Evolutionary conservation across 495 filamentous ascomycete species (phyloP).

Genomic region (Rhypophila decipiens): DNA sequence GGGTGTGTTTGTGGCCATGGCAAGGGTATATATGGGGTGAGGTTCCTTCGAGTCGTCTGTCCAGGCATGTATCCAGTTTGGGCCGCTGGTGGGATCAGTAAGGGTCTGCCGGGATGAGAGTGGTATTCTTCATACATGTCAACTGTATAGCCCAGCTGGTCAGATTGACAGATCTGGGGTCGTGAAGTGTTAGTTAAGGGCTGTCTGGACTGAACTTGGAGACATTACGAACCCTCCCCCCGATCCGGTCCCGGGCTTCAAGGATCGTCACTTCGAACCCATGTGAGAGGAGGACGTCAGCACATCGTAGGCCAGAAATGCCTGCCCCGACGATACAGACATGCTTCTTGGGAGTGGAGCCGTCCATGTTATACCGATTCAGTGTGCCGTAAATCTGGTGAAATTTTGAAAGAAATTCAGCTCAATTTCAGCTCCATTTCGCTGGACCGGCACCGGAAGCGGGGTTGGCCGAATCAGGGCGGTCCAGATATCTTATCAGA

Average conservation of each 20-base stretch:
- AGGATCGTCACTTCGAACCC: constrained; percentile 79
- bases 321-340: constrained; percentile 85
- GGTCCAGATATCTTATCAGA: too few species aligned
- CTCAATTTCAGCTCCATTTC: too few species aligned
- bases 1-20: constrained; percentile 57
- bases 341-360: constrained; percentile 10
- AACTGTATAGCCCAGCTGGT: too few species aligned
- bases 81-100: too few species aligned
- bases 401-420: neutral
- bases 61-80: constrained; percentile 99
- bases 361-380: too few species aligned
- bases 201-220: neutral
- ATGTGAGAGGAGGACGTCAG: constrained; percentile 70
- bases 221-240: constrained; percentile 49
- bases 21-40: constrained; percentile 79
- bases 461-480: too few species aligned
- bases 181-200: too few species aligned
- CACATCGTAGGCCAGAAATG: constrained; percentile 81
- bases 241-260: constrained; percentile 76
- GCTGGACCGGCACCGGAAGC: too few species aligned
- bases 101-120: constrained; percentile 45
- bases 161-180: too few species aligned
- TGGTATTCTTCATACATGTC: constrained; percentile 50
- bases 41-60: constrained; percentile 71
- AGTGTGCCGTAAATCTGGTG: neutral